These are phyloP conservation scores for Sporothrix curviconia DNA, from an alignment of 2,329 filamentous ascomycete genomes.

Conservation along the genomic window DNA sequence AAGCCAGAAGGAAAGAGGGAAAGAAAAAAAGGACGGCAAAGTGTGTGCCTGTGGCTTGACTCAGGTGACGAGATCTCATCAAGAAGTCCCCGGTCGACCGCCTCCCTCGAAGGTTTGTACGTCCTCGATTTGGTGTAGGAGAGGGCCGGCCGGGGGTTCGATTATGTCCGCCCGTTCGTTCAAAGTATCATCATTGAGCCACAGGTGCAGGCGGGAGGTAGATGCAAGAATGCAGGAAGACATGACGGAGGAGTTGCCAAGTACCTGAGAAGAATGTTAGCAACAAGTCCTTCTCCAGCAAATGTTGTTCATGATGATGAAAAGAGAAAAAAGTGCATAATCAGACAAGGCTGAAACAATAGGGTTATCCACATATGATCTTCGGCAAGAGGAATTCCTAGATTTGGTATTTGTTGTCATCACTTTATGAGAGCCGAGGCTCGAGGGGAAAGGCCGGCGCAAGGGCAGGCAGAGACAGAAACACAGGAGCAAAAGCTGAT, in stretches of 20 bases:
- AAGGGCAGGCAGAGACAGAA: not conserved
- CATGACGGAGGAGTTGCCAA: not conserved
- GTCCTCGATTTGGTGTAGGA: conserved; percentile 47
- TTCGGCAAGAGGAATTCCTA: conserved; percentile 65
- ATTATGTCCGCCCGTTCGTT: conserved; percentile 68
- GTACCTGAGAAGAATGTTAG: conserved; percentile 22
- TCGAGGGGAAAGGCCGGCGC: conserved; percentile 11
- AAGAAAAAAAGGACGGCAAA: not conserved
- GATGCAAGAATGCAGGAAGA: conserved; percentile 19
- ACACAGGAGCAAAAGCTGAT: not conserved
- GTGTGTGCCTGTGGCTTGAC: conserved; percentile 10
- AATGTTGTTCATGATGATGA: not conserved
- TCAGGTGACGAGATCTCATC: conserved; percentile 64
- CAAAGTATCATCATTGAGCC: conserved; percentile 54
- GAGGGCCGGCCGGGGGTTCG: conserved; percentile 41
- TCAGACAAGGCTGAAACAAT: conserved; percentile 65
- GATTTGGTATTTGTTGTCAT: conserved; percentile 53
- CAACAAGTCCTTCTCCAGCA: conserved; percentile 6
- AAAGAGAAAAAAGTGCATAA: conserved; percentile 25
- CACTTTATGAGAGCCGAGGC: conserved; percentile 33
- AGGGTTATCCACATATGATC: conserved; percentile 53
- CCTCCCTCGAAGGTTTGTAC: conserved; percentile 55
- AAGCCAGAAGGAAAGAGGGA: conserved; percentile 21
- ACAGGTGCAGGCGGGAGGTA: conserved; percentile 21
- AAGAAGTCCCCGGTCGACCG: conserved; percentile 45